A percentile compares a stretch with the other conserved stretches of the same genome.
Evolutionary conservation across 2,329 filamentous ascomycete species (phyloP).

Genomic region (Torrubiella hemipterigena): DNA sequence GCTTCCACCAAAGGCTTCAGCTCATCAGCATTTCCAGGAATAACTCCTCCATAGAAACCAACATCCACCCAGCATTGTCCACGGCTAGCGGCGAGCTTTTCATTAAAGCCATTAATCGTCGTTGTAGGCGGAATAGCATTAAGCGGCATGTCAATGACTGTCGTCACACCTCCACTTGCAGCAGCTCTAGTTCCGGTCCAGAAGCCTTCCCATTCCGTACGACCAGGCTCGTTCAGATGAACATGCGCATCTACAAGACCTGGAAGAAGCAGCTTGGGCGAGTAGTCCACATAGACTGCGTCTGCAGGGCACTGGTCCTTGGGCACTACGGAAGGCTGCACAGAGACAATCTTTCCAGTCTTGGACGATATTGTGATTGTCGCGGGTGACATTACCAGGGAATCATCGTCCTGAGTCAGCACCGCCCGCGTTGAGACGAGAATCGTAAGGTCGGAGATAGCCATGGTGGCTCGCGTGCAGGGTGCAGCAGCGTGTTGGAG

Average conservation of each 20-base stretch:
- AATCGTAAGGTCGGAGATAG: no score
- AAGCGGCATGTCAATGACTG: slow-evolving; percentile 93
- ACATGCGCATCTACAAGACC: slow-evolving; percentile 95
- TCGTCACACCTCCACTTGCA: slow-evolving; percentile 91
- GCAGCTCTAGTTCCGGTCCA: slow-evolving; percentile 88
- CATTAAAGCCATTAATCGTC: slow-evolving; percentile 66
- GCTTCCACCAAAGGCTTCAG: slow-evolving; percentile 69
- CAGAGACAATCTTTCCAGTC: slow-evolving; percentile 74
- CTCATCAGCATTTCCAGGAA: slow-evolving; percentile 77
- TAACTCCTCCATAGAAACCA: slow-evolving; percentile 92
- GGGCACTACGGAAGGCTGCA: slow-evolving; percentile 65
- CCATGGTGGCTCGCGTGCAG: no score
- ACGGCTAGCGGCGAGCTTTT: slow-evolving; percentile 73
- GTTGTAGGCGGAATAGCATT: slow-evolving; percentile 97
- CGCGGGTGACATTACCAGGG: slow-evolving; percentile 58
- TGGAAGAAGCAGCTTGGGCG: slow-evolving; percentile 72
- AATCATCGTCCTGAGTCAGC: slow-evolving; percentile 55
- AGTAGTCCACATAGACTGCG: slow-evolving; percentile 71
- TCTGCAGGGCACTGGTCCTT: slow-evolving; percentile 59
- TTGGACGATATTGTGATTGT: slow-evolving; percentile 67
- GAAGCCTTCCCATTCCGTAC: slow-evolving; percentile 98
- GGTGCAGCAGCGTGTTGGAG: no score
- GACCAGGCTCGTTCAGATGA: slow-evolving; percentile 90
- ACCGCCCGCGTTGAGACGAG: slow-evolving; percentile 77
- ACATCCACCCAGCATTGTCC: slow-evolving; percentile 97